Base-by-base conservation (phyloP, 2,329 filamentous ascomycete genomes). In the Aureobasidium mangrovei region DNA sequence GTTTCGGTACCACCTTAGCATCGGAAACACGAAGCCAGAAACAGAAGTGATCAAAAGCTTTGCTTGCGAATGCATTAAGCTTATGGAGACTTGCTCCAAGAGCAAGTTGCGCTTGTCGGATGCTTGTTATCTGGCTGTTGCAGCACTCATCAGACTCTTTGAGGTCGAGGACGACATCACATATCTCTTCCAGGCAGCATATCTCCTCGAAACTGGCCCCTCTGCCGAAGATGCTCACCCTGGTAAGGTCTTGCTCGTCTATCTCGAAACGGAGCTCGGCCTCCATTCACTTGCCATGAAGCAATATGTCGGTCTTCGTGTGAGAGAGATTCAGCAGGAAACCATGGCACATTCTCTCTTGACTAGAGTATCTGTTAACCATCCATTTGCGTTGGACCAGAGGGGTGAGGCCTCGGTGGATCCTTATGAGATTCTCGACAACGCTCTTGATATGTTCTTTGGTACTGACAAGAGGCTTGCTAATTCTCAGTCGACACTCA, bases 241-340 rank as follows among this genome's bases (percentile, higher is more conserved):
- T 58, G 66, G 65, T 8, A 61, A 65, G 27, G 58, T 68, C 12
- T 59, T 69, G 33, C 59, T 69, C 4, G 60, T 68, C 8, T 66
- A 68, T 48, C 57, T 69, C 35, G 67, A 67, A 53, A 65, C 64
- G 59, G 60, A 63, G 24, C 62, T 69, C 7, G 62, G 62, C 3
- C 61, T 69, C 7, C 65, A 64, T 12, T 62, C 61, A 18, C 58
- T 64, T 6, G 66, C 67, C 1, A 60, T 66, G 51, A 54, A 55
- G 3, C 44, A 63, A 12, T 69, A 65, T 55, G 61, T 65, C 39
- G 64, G 61, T 6, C 60, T 70, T 8, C 61, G 56, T 35, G 57
- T 69, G n/a, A 69, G 68, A 48, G 66, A 69, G 46, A 62, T 69
- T 5, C 68, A 69, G 38, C 59, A 63, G 52, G 68, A 69, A 42